Evolutionary conservation across 2,329 filamentous ascomycete genomes (phyloP), one percentile per base, ranked within the genome.

Genomic region (Stagonosporopsis rhizophila): DNA sequence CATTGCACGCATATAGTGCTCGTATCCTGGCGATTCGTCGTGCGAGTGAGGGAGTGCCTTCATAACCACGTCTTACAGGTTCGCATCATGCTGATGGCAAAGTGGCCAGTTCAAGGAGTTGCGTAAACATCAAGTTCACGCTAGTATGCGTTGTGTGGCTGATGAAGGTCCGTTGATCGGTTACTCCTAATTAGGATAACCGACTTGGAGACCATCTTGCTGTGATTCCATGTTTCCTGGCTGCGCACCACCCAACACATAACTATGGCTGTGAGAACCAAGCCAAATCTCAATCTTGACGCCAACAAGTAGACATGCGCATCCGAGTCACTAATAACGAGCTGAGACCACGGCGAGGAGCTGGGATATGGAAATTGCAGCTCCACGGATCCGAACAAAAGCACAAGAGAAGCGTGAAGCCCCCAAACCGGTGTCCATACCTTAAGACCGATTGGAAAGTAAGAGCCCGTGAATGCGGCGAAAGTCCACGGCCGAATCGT

Each of bases 1-100:
- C 11, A 12, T 28, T 12, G 11, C 27, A 28, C 27, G 7, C 12
- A 28, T 2, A 32, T 12, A 20, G 20, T n/a, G 19, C 6, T 37
- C 15, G 12, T 47, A 12, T 27, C 6, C 34, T 44, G 47, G 53
- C 44, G 12, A 34, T 20, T 51, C 37, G 46, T 37, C 35, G 46
- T 41, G 28, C 28, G 23, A 15, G 40, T 15, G 17, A 20, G n/a
- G 22, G 20, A 28, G 22, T 12, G 23, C 12, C 15, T 17, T 20
- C 40, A 15, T n/a, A 28, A 7, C 28, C 30, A 15, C 23, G 15
- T 20, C 20, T 25, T 30, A 25, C 25, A 27, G 11, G 8, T 20
- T 44, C 22, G 39, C 25, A 11, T 19, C 27, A 25, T 22, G 20
- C 14, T 9, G 35, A 20, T 34, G 9, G 22, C 37, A 11, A 19